Base-by-base conservation (phyloP, 2,329 filamentous ascomycete species). In the Ophiostoma himal-ulmi region DNA sequence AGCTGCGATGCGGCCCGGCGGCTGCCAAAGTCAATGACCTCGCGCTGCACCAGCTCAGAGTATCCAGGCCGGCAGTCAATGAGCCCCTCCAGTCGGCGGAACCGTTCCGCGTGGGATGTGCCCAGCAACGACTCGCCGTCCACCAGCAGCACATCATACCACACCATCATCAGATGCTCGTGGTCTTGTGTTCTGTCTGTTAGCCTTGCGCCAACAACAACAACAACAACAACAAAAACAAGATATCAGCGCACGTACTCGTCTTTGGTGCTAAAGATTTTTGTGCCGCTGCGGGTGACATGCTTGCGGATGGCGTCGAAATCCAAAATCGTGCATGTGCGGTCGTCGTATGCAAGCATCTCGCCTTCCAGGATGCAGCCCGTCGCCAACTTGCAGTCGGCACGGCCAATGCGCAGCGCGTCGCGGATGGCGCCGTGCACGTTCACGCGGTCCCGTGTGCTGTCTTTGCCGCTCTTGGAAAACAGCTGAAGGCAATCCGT, bases 391-490 rank as follows among this genome's bases (percentile, higher is more conserved):
- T 80, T 84, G 76, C 90, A 90, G 8, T 83, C 81, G 0, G 82
- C 72, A 1, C 80, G 79, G 3, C 88, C 88, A 44, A 96, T 82
- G 8, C 82, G 83, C 5, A 96, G 80, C 3, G 89, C 89, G 3
- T 87, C 81, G 57, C 84, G 82, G 70, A 97, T 88, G 1, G 84
- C 84, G 1, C 84, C 83, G 73, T 91, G 88, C 30, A 96, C 78
- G 1, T 81, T 82, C 13, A 78, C 75, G 44, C 91, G 86, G 77
- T 96, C 93, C 68, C 81, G 77, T 0, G 93, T 97, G 64, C 93
- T 94, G 74, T 97, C 92, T 77, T 95, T 96, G 71, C 93, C 92
- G 75, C 92, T 95, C 77, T 97, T 97, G 11, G 93, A 96, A 77
- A 95, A 97, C 39, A 97, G 94, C 73, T 90, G 89, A 37, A 96